Conservation (phyloP, 768 basidiomycete species). For the Strobilomyces confusus region DNA sequence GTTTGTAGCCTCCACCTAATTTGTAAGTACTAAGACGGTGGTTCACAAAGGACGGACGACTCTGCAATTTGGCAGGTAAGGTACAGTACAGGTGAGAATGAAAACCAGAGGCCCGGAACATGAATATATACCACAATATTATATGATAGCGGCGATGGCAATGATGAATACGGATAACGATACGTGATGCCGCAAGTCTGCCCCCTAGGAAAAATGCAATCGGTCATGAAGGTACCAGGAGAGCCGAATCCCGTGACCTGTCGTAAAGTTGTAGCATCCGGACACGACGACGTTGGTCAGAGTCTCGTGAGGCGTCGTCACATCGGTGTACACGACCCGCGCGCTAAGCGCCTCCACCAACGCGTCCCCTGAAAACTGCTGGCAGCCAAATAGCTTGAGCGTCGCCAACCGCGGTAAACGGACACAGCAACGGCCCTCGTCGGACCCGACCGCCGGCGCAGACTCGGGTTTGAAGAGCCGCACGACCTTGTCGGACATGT, state of each 20-base stretch:
- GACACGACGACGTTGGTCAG: slow-evolving; percentile 24
- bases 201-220: slow-evolving; percentile 24
- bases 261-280: slow-evolving; percentile 21
- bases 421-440: slow-evolving; percentile 29
- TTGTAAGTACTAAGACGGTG: no score
- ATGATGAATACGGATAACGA: slow-evolving; percentile 8
- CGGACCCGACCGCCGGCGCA: slow-evolving; percentile 3
- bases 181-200: not conserved
- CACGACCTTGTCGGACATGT: slow-evolving; percentile 75
- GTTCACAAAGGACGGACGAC: no score
- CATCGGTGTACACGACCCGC: slow-evolving; percentile 42
- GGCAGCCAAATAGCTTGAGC: slow-evolving; percentile 58
- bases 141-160: not conserved
- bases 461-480: slow-evolving; percentile 48
- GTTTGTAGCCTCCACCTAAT: not conserved
- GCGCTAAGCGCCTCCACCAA: slow-evolving; percentile 49
- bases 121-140: not conserved
- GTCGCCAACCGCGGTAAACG: slow-evolving; percentile 53
- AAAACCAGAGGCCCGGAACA: not conserved
- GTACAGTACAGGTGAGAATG: not conserved
- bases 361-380: slow-evolving; percentile 55
- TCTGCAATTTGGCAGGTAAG: not conserved
- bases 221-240: slow-evolving; percentile 25
- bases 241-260: slow-evolving; percentile 20
- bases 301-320: slow-evolving; percentile 26